Conservation (phyloP, 805 yeast species). For the Maudiozyma serrabonitensis region DNA sequence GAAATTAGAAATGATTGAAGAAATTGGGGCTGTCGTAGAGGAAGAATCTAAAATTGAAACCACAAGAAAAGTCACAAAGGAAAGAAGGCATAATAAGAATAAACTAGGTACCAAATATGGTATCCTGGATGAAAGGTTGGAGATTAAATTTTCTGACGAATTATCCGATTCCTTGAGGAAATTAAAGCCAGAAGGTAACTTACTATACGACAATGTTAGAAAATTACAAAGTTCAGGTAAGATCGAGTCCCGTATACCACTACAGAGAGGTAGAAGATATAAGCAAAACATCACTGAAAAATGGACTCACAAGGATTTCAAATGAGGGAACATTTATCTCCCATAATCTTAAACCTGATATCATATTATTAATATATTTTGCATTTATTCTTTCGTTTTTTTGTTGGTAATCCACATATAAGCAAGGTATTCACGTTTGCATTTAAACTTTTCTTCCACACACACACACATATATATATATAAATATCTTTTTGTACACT, state of each 20-base stretch:
- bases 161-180: constrained; percentile 75
- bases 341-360: too few species aligned
- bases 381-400: too few species aligned
- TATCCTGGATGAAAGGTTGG: constrained; percentile 40
- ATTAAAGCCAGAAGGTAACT: constrained; percentile 83
- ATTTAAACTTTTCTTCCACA: too few species aligned
- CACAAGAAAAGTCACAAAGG: constrained; percentile 16
- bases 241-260: constrained; percentile 71
- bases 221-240: constrained; percentile 76
- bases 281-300: constrained; percentile 76
- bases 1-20: constrained; percentile 45
- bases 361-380: too few species aligned
- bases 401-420: too few species aligned
- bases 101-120: constrained; percentile 39
- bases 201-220: constrained; percentile 72
- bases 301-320: constrained; percentile 87
- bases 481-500: too few species aligned
- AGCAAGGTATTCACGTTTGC: too few species aligned
- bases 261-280: constrained; percentile 53
- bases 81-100: constrained; percentile 29
- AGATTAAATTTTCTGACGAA: constrained; percentile 84
- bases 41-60: constrained; percentile 10
- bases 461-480: too few species aligned
- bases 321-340: constrained; percentile 28
- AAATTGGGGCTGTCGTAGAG: constrained; percentile 24